Percentiles rank a stretch among this genome's conserved stretches.
These are phyloP conservation scores for Xylariaceae sp. DNA, from an alignment of 2,329 filamentous ascomycete genomes.

Conservation along the genomic window DNA sequence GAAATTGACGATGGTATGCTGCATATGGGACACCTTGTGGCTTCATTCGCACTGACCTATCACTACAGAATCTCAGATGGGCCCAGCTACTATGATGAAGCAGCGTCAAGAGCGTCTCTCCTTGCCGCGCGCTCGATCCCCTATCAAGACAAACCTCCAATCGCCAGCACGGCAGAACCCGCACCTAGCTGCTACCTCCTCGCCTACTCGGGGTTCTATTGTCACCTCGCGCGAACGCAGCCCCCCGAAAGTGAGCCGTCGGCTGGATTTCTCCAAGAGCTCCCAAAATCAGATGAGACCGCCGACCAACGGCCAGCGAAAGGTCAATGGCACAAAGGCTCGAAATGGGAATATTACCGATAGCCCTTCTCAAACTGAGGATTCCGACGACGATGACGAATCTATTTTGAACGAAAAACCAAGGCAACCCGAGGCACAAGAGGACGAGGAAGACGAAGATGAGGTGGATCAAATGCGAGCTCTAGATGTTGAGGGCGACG, in stretches of 20 bases:
- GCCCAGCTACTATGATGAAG: conserved; percentile 56
- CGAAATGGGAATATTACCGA: conserved; percentile 27
- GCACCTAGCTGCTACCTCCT: conserved; percentile 57
- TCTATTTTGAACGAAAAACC: conserved; percentile 33
- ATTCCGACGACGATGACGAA: conserved; percentile 32
- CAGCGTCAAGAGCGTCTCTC: conserved; percentile 52
- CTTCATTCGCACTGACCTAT: conserved; percentile 6
- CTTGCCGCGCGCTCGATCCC: conserved; percentile 56
- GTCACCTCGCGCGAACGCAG: conserved; percentile 33
- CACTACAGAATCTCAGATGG: conserved; percentile 52
- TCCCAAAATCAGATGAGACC: conserved; percentile 21
- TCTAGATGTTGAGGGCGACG: conserved; percentile 19
- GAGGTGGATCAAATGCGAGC: conserved; percentile 23
- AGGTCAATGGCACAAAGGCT: conserved; percentile 31
- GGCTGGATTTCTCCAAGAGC: conserved; percentile 53
- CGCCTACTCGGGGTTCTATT: conserved; percentile 47
- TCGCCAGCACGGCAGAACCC: conserved; percentile 66
- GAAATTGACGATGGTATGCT: conserved; percentile 54
- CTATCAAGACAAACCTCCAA: conserved; percentile 63
- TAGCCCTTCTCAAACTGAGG: conserved; percentile 14
- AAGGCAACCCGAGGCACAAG: conserved; percentile 26
- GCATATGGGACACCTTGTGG: conserved; percentile 21
- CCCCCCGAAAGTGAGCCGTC: conserved; percentile 51
- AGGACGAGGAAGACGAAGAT: conserved; percentile 32
- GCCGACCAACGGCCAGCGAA: conserved; percentile 26